Conservation (phyloP, 2,329 filamentous ascomycete species). For the Taxawa tesnikishii region DNA sequence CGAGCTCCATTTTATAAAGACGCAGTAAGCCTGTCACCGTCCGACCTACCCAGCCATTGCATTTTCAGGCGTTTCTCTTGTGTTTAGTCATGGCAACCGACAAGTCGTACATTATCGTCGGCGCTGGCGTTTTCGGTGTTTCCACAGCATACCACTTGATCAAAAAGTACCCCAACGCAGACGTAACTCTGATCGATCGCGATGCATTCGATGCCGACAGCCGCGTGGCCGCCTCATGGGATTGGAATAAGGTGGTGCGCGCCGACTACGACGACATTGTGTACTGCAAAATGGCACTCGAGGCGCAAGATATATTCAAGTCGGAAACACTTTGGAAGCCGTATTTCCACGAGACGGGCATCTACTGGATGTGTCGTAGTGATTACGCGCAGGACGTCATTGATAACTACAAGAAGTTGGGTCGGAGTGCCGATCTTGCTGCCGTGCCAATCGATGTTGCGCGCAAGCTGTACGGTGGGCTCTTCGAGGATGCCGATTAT, state of each 20-base stretch:
- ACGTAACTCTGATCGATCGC: slow-evolving; percentile 27
- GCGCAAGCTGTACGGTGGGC: slow-evolving; percentile 41
- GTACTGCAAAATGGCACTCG: slow-evolving; percentile 53
- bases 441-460: slow-evolving; percentile 41
- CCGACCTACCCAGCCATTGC: slow-evolving; percentile 2
- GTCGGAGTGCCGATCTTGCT: slow-evolving; percentile 32
- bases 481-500: slow-evolving; percentile 51
- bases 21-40: slow-evolving; percentile 2
- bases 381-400: slow-evolving; percentile 37
- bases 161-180: slow-evolving; percentile 26
- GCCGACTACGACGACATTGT: slow-evolving; percentile 54
- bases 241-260: slow-evolving; percentile 62
- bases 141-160: slow-evolving; percentile 26
- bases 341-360: slow-evolving; percentile 40
- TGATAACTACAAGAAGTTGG: slow-evolving; percentile 37
- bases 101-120: slow-evolving; percentile 20
- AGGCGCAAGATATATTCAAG: slow-evolving; percentile 52
- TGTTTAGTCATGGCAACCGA: slow-evolving; percentile 2
- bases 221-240: slow-evolving; percentile 50
- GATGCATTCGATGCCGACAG: slow-evolving; percentile 19
- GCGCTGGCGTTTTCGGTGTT: slow-evolving; percentile 26
- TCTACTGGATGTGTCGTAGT: slow-evolving; percentile 34
- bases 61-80: neutral
- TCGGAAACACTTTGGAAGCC: slow-evolving; percentile 43
- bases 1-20: slow-evolving; percentile 2